Conservation (phyloP, 2,329 filamentous ascomycete genomes). For the Graphilbum ipis-grandicollis region DNA sequence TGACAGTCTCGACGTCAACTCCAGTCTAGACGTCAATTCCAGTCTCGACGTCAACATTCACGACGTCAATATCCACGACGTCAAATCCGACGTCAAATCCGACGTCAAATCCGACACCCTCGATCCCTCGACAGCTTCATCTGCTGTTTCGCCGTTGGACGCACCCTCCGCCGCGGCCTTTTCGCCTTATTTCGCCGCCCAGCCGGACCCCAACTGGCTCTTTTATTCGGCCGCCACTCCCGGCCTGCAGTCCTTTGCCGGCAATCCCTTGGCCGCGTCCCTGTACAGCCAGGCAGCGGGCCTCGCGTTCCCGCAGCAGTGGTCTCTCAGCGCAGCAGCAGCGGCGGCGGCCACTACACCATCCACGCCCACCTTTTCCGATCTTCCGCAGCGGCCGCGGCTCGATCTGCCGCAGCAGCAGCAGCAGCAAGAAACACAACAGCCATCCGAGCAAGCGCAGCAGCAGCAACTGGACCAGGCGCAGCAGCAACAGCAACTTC, state of each 20-base stretch:
- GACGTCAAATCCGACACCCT: no score
- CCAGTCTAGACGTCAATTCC: no score
- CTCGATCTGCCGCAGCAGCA: neutral
- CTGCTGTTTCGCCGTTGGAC: neutral
- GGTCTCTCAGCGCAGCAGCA: conserved; percentile 15
- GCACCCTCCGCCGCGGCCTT: conserved; percentile 1
- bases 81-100: no score
- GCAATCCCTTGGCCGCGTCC: conserved; percentile 15
- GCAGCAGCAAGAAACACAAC: neutral
- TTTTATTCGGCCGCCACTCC: conserved; percentile 30
- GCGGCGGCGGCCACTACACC: conserved; percentile 10
- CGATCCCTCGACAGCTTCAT: neutral
- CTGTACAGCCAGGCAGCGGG: conserved; percentile 8
- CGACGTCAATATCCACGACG: no score
- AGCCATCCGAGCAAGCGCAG: neutral
- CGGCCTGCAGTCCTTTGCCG: conserved; percentile 17
- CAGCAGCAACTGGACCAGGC: neutral
- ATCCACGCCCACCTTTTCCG: conserved; percentile 10
- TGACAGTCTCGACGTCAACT: no score
- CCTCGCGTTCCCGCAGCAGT: conserved; percentile 11
- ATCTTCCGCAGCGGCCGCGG: conserved; percentile 17
- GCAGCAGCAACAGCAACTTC: conserved; percentile 2
- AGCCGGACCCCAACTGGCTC: conserved; percentile 23
- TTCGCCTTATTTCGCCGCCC: conserved; percentile 2
- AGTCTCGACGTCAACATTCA: no score